Base-by-base conservation (phyloP, 495 filamentous ascomycete species). In the Choiromyces venosus region DNA sequence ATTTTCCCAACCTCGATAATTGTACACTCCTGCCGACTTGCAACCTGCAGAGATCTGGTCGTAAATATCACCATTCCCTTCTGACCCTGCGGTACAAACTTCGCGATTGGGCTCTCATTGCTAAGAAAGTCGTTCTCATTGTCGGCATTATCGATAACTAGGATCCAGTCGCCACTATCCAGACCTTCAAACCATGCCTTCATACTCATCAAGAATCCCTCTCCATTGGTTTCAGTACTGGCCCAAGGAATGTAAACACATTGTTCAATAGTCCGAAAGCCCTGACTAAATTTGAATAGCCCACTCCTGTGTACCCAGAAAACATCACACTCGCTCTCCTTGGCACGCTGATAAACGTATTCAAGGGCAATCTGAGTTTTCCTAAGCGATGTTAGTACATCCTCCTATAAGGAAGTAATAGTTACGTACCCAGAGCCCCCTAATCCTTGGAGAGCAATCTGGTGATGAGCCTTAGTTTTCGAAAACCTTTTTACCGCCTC, bases 311-410 rank as follows among this genome's bases (percentile, higher is more conserved):
- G 80, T 1, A 84, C 74, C 85, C 83, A 86, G 69, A 86, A 83
- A 14, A 85, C 73, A 64, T 73, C 78, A 8, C n/a, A 37, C 9
- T 18, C n/a, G n/a, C 38, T 6, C 1, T 36, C 2, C 1, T 65
- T 16, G 18, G 36, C 37, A 7, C 33, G 36, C 56, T n/a, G 1
- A 75, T 85, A 85, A n/a, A 78, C 80, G 73, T 83, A 85, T 68
- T 86, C 83, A 68, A 87, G 83, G 4, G 84, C 85, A 61, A 85
- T 81, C 68, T 86, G 84, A 4, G 84, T 84, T 75, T 86, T 86
- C 29, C 83, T 85, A 56, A n/a, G 36, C 3, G 40, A 42, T 42
- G 40, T 42, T 42, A 42, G 40, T 14, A 14, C 39, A 40, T 14
- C 39, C 39, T 40, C 16, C 39, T n/a, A n/a, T n/a, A n/a, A n/a